phyloP scores from a whole-genome alignment of 1,284 basidiomycete species.

The Spongispora temasekensis region DNA sequence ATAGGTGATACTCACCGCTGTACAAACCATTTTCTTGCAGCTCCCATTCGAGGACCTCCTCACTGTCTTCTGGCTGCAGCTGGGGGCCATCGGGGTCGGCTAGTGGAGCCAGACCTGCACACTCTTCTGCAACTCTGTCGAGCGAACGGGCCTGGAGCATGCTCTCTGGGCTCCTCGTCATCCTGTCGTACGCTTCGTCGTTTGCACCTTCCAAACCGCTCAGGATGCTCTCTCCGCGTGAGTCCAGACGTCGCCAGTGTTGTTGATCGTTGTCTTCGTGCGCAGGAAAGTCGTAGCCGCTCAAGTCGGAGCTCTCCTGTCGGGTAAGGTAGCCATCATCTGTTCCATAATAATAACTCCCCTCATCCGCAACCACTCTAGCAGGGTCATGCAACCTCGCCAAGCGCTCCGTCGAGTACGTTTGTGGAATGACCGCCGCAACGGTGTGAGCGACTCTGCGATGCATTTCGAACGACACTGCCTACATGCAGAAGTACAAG shows the following conservation, averaged over 20 bases:
- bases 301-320: conserved; percentile 17
- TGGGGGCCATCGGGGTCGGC: conserved; percentile 5
- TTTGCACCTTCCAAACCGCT: conserved; percentile 30
- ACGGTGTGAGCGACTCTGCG: conserved; percentile 34
- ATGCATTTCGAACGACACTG: conserved; percentile 24
- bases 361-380: conserved; percentile 13
- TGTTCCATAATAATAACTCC: conserved; percentile 14
- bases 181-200: conserved; percentile 25
- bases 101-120: conserved; percentile 13
- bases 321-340: conserved; percentile 11
- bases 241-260: conserved; percentile 35
- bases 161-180: conserved; percentile 34
- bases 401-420: conserved; percentile 18
- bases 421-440: conserved; percentile 31
- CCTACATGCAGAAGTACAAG: conserved; percentile 9
- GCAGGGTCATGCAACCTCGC: conserved; percentile 21
- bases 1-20: conserved; percentile 43
- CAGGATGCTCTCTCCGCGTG: conserved; percentile 35
- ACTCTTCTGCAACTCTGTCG: conserved; percentile 49
- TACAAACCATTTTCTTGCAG: conserved; percentile 62
- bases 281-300: conserved; percentile 24
- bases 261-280: conserved; percentile 26
- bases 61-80: conserved; percentile 30
- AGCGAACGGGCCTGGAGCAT: conserved; percentile 37
- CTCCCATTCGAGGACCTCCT: conserved; percentile 51